Percentiles rank a stretch among this genome's conserved stretches.
phyloP scores from a whole-genome alignment of 1,139 yeast genomes.

The Suhomyces taliae region DNA sequence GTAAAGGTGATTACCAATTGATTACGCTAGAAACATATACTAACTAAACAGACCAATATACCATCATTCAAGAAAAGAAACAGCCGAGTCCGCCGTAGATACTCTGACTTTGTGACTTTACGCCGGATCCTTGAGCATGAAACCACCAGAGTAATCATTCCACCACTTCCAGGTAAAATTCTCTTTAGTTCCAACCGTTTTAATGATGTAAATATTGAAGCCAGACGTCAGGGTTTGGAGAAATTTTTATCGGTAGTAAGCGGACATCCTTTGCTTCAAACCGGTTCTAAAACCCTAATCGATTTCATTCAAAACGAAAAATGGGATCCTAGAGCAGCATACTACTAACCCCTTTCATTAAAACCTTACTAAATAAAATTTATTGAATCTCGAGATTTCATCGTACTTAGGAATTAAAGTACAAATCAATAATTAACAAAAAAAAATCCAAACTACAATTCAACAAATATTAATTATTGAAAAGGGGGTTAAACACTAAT shows the following conservation, averaged over 20 bases:
- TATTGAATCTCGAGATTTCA: background rate
- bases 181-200: constrained; percentile 68
- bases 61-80: constrained; percentile 76
- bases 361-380: background rate
- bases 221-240: constrained; percentile 80
- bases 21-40: constrained; percentile 8
- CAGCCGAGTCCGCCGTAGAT: constrained; percentile 78
- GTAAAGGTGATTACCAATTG: constrained; percentile 14
- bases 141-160: constrained; percentile 75
- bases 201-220: constrained; percentile 80
- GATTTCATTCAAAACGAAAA: constrained; percentile 86
- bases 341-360: constrained; percentile 13
- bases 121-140: constrained; percentile 74
- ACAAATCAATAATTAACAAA: background rate
- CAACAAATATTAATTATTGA: no score
- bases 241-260: constrained; percentile 78
- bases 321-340: constrained; percentile 57
- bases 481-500: no score
- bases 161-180: constrained; percentile 86
- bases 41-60: constrained; percentile 54
- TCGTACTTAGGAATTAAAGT: background rate
- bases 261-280: constrained; percentile 91
- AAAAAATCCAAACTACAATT: no score
- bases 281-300: constrained; percentile 79
- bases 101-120: constrained; percentile 85